These are phyloP conservation scores for Epichloe amarillans DNA, from an alignment of 2,329 filamentous ascomycete species.

Conservation along the genomic window DNA sequence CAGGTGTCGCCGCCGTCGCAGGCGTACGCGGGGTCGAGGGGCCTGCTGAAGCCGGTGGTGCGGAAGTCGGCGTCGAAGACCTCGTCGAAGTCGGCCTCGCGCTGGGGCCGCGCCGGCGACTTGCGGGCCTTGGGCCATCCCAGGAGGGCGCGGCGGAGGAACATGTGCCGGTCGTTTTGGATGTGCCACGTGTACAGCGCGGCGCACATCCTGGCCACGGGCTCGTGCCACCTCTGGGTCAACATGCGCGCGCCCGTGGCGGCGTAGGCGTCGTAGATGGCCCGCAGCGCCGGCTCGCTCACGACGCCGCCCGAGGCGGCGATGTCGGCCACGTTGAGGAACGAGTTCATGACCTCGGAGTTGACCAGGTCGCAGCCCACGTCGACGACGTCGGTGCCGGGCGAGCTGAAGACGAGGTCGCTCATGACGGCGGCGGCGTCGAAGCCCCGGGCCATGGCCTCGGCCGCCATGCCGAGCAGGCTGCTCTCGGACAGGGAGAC, in stretches of 20 bases:
- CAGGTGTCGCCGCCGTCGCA: constrained; percentile 11
- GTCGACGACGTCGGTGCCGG: constrained; percentile 11
- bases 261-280: constrained; percentile 11
- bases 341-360: constrained; percentile 12
- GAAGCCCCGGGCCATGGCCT: constrained; percentile 10
- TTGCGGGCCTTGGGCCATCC: constrained; percentile 18
- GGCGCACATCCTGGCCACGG: constrained; percentile 18
- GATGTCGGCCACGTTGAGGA: constrained; percentile 10
- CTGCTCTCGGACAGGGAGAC: constrained; percentile 11
- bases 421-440: constrained; percentile 10
- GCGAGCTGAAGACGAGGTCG: constrained; percentile 11
- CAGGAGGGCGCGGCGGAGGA: constrained; percentile 17
- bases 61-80: constrained; percentile 16
- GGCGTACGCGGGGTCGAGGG: constrained; percentile 5
- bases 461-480: constrained; percentile 10
- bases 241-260: constrained; percentile 15
- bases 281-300: constrained; percentile 9
- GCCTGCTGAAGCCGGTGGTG: constrained; percentile 15
- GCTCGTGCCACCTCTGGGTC: constrained; percentile 19
- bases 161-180: constrained; percentile 19
- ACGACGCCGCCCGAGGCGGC: constrained; percentile 9
- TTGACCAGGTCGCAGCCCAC: constrained; percentile 11
- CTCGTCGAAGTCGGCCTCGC: constrained; percentile 18
- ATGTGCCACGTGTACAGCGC: constrained; percentile 20
- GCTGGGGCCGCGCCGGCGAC: constrained; percentile 10